Conservation (phyloP, 257 asterid species). For the Cinchona pubescens region DNA sequence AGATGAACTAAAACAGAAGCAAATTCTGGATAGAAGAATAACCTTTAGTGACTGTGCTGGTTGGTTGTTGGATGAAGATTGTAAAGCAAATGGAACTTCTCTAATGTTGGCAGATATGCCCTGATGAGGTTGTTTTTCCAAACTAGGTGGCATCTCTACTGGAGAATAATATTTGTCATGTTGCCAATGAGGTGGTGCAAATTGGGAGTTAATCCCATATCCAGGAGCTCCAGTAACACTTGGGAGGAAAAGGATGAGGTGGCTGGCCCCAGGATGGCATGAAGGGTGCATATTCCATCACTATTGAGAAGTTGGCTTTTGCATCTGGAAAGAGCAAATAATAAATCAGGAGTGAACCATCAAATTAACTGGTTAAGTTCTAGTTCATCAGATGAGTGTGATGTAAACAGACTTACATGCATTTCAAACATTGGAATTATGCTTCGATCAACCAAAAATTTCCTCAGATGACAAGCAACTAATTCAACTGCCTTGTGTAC, state of each 20-base stretch:
- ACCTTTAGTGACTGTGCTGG: slow-evolving; percentile 78
- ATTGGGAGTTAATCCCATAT: slow-evolving; percentile 63
- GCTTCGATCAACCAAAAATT: slow-evolving; percentile 85
- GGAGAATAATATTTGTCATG: slow-evolving; percentile 68
- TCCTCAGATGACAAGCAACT: slow-evolving; percentile 76
- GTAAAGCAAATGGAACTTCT: slow-evolving; percentile 60
- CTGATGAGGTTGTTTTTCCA: slow-evolving; percentile 76
- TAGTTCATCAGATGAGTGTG: not conserved
- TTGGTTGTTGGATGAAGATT: slow-evolving; percentile 57
- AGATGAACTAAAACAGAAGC: slow-evolving; percentile 8
- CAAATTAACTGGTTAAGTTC: slow-evolving; percentile 4
- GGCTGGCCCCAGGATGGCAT: slow-evolving; percentile 81
- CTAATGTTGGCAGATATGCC: slow-evolving; percentile 86
- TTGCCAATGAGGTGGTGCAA: slow-evolving; percentile 69
- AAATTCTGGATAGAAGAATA: slow-evolving; percentile 11
- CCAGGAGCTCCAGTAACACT: slow-evolving; percentile 55
- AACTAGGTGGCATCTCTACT: slow-evolving; percentile 55
- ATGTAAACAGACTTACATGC: slow-evolving; percentile 57
- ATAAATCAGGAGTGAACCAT: slow-evolving; percentile 12
- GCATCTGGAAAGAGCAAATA: slow-evolving; percentile 45
- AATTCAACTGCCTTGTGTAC: slow-evolving; percentile 77
- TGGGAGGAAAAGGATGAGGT: slow-evolving; percentile 64
- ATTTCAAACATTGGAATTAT: slow-evolving; percentile 63
- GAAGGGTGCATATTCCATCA: slow-evolving; percentile 73
- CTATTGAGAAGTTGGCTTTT: slow-evolving; percentile 53